Evolutionary conservation across 192 early-diverging fungal genomes (phyloP).

Genomic region (Ambispora gerdemannii): DNA sequence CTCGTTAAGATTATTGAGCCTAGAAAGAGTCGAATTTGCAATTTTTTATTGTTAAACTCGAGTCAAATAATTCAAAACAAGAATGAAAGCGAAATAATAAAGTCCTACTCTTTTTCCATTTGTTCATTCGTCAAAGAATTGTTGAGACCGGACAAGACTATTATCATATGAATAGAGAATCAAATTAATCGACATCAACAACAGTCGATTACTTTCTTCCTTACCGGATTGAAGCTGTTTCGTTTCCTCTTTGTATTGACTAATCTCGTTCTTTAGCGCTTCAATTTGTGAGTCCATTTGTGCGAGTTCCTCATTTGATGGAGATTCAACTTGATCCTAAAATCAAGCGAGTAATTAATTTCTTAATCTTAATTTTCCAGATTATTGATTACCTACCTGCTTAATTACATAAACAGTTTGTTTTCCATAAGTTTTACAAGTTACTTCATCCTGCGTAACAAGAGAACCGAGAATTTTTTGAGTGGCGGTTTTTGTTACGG

Average conservation of each 20-base stretch:
- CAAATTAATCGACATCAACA: constrained; percentile 12
- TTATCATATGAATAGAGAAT: too few species aligned
- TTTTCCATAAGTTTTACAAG: constrained; percentile 43
- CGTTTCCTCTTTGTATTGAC: constrained; percentile 51
- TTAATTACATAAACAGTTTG: constrained; percentile 45
- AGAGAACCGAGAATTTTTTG: constrained; percentile 40
- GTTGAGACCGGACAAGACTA: constrained; percentile 38
- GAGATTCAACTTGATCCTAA: constrained; percentile 42
- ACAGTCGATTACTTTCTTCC: background rate
- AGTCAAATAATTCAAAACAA: background rate
- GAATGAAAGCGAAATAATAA: background rate
- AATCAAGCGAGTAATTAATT: background rate
- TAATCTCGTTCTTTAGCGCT: constrained; percentile 49
- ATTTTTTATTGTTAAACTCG: background rate
- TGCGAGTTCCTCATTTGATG: constrained; percentile 40
- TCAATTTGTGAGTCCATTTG: constrained; percentile 56
- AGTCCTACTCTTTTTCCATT: constrained; percentile 24
- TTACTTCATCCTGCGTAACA: constrained; percentile 37
- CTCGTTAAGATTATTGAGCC: background rate
- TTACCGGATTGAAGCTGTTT: constrained; percentile 46
- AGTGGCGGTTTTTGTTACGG: constrained; percentile 40
- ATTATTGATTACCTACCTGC: constrained; percentile 36
- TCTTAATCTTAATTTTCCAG: too few species aligned
- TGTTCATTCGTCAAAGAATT: constrained; percentile 43
- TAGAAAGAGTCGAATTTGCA: background rate